Percentiles rank a stretch among this genome's conserved stretches.
phyloP scores from a whole-genome alignment of 2,329 filamentous ascomycete species.

The Clonostachys byssicola region DNA sequence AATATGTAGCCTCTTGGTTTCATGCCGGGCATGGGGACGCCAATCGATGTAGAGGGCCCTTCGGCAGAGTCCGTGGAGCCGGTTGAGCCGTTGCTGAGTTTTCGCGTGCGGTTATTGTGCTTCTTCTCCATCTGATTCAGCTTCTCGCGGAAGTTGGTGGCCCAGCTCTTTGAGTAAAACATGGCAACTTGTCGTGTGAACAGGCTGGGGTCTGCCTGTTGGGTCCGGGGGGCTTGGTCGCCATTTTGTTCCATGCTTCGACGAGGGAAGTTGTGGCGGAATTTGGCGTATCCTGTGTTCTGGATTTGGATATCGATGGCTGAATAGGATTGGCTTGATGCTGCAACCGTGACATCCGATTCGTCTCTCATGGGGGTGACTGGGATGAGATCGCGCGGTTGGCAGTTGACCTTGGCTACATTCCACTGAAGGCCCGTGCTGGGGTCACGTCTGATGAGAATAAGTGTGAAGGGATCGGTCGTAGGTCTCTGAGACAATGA shows the following conservation, averaged over 20 bases:
- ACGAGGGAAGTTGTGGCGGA: conserved; percentile 41
- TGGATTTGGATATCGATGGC: conserved; percentile 49
- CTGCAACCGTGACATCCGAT: neutral
- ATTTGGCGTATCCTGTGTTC: conserved; percentile 53
- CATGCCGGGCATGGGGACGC: conserved; percentile 36
- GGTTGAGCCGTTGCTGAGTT: conserved; percentile 21
- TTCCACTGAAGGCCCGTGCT: conserved; percentile 70
- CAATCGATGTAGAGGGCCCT: conserved; percentile 7
- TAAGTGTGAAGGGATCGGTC: conserved; percentile 41
- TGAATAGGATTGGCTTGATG: conserved; percentile 13
- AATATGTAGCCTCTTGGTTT: conserved; percentile 71
- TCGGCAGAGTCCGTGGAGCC: conserved; percentile 18
- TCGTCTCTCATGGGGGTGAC: neutral
- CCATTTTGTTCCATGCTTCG: conserved; percentile 22
- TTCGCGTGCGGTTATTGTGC: conserved; percentile 16
- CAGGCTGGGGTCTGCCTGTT: neutral
- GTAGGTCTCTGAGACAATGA: too few species aligned
- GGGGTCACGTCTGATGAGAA: conserved; percentile 71
- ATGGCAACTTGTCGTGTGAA: conserved; percentile 56
- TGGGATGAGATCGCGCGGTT: conserved; percentile 31
- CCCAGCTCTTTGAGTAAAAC: conserved; percentile 48
- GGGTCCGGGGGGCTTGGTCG: neutral
- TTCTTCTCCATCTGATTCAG: conserved; percentile 30
- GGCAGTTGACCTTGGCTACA: conserved; percentile 60
- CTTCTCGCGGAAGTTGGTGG: conserved; percentile 38